Evolutionary conservation across 306 rosid genomes (phyloP).

Genomic region (Begonia fuchsioides): DNA sequence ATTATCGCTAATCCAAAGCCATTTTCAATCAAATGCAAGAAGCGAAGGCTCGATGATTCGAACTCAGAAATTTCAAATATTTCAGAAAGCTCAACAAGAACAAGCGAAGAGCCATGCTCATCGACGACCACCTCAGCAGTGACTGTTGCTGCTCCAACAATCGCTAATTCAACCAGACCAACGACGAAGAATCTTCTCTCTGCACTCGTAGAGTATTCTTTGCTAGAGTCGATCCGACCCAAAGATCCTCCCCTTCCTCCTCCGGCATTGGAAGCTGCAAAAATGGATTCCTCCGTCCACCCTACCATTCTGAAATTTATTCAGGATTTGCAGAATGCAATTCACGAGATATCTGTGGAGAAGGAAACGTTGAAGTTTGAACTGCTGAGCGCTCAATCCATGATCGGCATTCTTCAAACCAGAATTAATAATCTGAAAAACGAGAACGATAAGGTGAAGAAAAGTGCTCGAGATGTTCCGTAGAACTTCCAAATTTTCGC

Average conservation of each 20-base stretch:
- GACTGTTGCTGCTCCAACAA: constrained; percentile 15
- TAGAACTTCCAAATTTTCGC: background rate
- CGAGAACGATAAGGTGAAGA: constrained; percentile 63
- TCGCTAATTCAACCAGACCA: constrained; percentile 6
- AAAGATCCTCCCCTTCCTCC: constrained; percentile 25
- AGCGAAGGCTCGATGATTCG: constrained; percentile 41
- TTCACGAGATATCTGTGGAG: constrained; percentile 49
- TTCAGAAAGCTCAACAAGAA: constrained; percentile 45
- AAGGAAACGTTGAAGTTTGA: constrained; percentile 76
- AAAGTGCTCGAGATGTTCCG: background rate
- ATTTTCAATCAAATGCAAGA: constrained; percentile 49
- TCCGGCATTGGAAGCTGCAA: constrained; percentile 29
- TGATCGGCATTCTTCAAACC: constrained; percentile 69
- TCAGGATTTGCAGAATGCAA: constrained; percentile 50
- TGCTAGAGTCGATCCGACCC: constrained; percentile 63
- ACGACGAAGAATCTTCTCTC: constrained; percentile 65
- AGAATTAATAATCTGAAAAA: constrained; percentile 43
- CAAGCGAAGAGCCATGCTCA: constrained; percentile 56
- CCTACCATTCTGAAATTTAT: constrained; percentile 57
- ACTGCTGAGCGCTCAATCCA: constrained; percentile 74
- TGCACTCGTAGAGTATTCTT: constrained; percentile 77
- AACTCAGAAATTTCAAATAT: constrained; percentile 38
- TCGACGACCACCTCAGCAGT: constrained; percentile 49
- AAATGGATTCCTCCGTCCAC: constrained; percentile 37
- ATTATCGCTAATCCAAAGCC: constrained; percentile 42